A percentile compares a stretch with the other conserved stretches of the same genome.
phyloP scores from a whole-genome alignment of 805 yeast species.

The Aciculoconidium aculeatum region DNA sequence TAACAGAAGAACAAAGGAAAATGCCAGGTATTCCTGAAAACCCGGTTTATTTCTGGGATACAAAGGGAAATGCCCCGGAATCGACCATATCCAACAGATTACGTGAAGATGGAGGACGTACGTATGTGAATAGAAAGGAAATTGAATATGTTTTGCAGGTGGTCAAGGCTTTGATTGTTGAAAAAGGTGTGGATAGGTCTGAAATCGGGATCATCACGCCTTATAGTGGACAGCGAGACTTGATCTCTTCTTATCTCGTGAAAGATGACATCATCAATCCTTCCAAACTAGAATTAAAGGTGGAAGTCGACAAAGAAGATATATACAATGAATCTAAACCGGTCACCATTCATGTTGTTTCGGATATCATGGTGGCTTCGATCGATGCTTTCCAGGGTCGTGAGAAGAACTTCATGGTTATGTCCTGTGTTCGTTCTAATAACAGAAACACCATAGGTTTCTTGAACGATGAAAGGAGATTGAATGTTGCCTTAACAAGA shows the following conservation, averaged over 20 bases:
- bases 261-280: slow-evolving; percentile 55
- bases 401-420: slow-evolving; percentile 23
- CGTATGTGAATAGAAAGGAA: slow-evolving; percentile 55
- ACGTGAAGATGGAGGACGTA: slow-evolving; percentile 48
- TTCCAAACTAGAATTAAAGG: slow-evolving; percentile 35
- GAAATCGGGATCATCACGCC: slow-evolving; percentile 69
- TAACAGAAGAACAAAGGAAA: slow-evolving; percentile 45
- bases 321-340: slow-evolving; percentile 40
- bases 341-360: slow-evolving; percentile 44
- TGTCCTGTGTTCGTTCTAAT: slow-evolving; percentile 26
- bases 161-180: slow-evolving; percentile 46
- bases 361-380: slow-evolving; percentile 38
- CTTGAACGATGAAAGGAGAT: slow-evolving; percentile 23
- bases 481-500: slow-evolving; percentile 26
- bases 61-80: slow-evolving; percentile 44
- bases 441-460: slow-evolving; percentile 18
- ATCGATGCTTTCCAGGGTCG: slow-evolving; percentile 27
- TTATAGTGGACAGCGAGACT: slow-evolving; percentile 69
- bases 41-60: slow-evolving; percentile 60
- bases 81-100: slow-evolving; percentile 41
- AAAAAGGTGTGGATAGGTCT: slow-evolving; percentile 43
- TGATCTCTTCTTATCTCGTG: slow-evolving; percentile 46
- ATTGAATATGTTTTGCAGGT: slow-evolving; percentile 41
- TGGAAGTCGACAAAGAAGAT: slow-evolving; percentile 60
- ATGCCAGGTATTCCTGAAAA: slow-evolving; percentile 39